Evolutionary conservation across 2,329 filamentous ascomycete genomes (phyloP).

Genomic region (Penicillium sp.): DNA sequence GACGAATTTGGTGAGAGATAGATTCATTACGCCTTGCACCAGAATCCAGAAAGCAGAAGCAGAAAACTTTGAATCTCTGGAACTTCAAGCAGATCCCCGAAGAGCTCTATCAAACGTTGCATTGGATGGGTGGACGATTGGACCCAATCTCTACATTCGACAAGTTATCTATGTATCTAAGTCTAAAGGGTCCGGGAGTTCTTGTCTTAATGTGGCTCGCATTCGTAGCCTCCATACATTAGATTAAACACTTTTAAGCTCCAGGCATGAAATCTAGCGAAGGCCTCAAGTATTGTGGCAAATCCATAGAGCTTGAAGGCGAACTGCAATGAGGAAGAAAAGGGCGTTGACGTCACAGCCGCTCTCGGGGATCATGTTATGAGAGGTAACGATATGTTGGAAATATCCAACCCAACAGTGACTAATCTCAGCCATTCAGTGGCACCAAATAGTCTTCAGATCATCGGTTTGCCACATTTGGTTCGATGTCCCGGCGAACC

Average conservation of each 20-base stretch:
- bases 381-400: neutral
- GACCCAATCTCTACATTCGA: too few species aligned
- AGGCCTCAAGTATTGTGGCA: too few species aligned
- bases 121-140: too few species aligned
- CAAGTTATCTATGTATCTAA: too few species aligned
- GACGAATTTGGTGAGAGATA: neutral
- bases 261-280: neutral
- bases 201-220: too few species aligned
- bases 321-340: neutral
- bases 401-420: neutral
- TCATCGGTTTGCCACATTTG: neutral
- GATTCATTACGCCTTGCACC: neutral
- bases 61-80: neutral
- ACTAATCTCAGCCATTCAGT: neutral
- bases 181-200: too few species aligned
- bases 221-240: neutral
- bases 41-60: neutral
- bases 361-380: neutral
- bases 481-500: neutral
- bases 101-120: too few species aligned
- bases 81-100: neutral
- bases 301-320: too few species aligned
- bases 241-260: too few species aligned
- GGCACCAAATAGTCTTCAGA: conserved; percentile 1
- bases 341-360: neutral